Conservation (phyloP, 495 filamentous ascomycete genomes). For the Glonium stellatum region DNA sequence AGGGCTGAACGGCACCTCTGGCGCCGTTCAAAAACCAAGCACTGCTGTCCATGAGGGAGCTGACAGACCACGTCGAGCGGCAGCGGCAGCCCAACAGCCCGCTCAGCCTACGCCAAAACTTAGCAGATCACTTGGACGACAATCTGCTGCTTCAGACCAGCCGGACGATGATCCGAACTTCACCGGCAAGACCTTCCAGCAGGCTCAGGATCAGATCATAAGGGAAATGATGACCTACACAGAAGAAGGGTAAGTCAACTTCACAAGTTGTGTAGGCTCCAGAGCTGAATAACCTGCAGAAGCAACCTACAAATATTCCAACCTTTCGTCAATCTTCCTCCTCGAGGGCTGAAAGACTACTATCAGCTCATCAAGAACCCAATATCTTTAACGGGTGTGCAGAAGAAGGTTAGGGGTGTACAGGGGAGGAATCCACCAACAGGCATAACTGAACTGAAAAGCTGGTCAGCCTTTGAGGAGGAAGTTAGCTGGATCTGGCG, state of each 20-base stretch:
- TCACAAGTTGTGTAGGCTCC: neutral
- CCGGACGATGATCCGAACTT: conserved; percentile 46
- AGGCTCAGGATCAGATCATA: conserved; percentile 76
- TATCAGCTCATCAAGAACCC: conserved; percentile 69
- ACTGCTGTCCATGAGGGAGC: conserved; percentile 1
- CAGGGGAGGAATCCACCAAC: conserved; percentile 58
- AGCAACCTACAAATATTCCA: conserved; percentile 52
- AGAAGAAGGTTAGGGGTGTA: conserved; percentile 63
- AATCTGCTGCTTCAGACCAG: conserved; percentile 34
- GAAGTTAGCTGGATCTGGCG: conserved; percentile 72
- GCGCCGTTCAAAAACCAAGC: neutral
- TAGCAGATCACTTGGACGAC: conserved; percentile 5
- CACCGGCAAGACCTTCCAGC: conserved; percentile 58
- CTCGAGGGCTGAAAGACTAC: conserved; percentile 60
- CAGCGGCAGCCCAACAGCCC: conserved; percentile 7
- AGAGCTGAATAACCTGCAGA: conserved; percentile 12
- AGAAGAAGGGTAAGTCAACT: neutral
- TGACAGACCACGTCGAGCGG: conserved; percentile 23
- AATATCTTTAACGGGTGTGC: conserved; percentile 60
- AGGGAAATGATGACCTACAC: conserved; percentile 54
- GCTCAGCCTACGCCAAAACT: conserved; percentile 14
- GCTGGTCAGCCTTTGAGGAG: conserved; percentile 72
- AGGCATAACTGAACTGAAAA: conserved; percentile 63
- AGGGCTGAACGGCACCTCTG: neutral
- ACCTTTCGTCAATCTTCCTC: conserved; percentile 61